These are phyloP conservation scores for Astraeus odoratus DNA, from an alignment of 768 basidiomycete genomes.

Conservation along the genomic window DNA sequence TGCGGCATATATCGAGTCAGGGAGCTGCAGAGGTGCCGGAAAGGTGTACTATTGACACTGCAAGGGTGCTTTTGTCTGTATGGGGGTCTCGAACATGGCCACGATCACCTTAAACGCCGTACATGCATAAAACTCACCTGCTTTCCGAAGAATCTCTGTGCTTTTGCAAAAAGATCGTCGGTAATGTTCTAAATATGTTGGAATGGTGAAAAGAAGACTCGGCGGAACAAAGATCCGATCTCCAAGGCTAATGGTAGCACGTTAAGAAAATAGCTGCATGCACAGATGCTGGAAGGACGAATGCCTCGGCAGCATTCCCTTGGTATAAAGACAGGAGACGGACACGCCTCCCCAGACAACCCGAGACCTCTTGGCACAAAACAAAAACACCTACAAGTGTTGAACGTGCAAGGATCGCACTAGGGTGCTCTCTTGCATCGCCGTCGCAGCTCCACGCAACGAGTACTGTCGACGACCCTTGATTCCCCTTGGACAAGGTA, in stretches of 20 bases:
- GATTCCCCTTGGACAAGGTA: conserved; percentile 20
- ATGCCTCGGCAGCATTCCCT: not conserved
- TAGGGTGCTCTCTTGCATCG: conserved; percentile 28
- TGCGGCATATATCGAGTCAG: not conserved
- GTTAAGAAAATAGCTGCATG: not conserved
- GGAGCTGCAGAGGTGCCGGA: not conserved
- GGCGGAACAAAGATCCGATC: not conserved
- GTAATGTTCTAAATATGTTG: not conserved
- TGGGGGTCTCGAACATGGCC: not conserved
- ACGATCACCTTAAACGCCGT: not conserved
- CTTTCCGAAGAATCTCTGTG: not conserved
- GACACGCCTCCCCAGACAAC: not conserved
- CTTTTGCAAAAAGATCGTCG: not conserved
- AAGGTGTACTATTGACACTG: too few species aligned
- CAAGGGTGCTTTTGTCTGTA: not conserved
- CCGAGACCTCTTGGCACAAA: not conserved
- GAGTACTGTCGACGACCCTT: conserved; percentile 21
- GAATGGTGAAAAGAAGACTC: not conserved
- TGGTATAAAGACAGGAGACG: not conserved
- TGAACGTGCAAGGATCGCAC: conserved; percentile 6
- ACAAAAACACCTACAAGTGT: not conserved
- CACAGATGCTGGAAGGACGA: not conserved
- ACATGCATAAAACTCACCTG: not conserved
- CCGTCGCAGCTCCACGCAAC: conserved; percentile 24
- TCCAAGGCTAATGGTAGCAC: too few species aligned